Evolutionary conservation across 139 green algal species (phyloP).

Genomic region (Tetraselmis striata): DNA sequence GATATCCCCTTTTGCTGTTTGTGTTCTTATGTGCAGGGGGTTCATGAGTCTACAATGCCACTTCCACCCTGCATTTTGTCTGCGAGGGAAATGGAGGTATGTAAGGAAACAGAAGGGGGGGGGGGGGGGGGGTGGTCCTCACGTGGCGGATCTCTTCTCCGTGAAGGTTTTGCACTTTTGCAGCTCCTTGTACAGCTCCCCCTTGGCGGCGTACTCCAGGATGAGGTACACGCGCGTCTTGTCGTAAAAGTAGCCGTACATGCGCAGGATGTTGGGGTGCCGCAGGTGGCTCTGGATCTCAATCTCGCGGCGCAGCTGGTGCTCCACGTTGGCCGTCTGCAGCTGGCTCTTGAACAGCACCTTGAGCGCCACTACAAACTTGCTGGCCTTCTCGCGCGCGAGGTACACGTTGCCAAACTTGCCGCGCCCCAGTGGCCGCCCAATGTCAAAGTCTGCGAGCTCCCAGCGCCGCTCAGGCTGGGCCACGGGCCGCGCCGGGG

Average conservation of each 20-base stretch:
- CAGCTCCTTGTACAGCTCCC: conserved; percentile 97
- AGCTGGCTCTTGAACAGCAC: conserved; percentile 98
- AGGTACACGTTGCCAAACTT: conserved; percentile 99
- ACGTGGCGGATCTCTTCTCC: conserved; percentile 79
- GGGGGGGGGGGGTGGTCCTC: no score
- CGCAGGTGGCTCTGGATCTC: conserved; percentile 98
- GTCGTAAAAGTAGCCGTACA: conserved; percentile 98
- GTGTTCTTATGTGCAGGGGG: no score
- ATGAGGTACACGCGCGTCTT: conserved; percentile 94
- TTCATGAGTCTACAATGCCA: no score
- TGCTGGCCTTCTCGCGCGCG: conserved; percentile 81
- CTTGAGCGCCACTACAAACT: conserved; percentile 96
- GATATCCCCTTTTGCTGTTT: no score
- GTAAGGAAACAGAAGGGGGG: no score
- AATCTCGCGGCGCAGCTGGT: conserved; percentile 95
- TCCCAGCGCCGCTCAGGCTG: conserved; percentile 51
- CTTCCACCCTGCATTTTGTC: no score
- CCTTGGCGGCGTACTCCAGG: conserved; percentile 88
- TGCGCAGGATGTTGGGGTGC: conserved; percentile 95
- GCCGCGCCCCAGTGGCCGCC: conserved; percentile 84
- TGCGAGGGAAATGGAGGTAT: no score
- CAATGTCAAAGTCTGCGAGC: conserved; percentile 96
- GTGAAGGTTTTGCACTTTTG: conserved; percentile 69
- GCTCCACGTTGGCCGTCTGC: conserved; percentile 88
- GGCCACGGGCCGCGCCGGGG: neutral